Conservation (phyloP, 2,329 filamentous ascomycete species). For the Phyllosticta citriasiana region DNA sequence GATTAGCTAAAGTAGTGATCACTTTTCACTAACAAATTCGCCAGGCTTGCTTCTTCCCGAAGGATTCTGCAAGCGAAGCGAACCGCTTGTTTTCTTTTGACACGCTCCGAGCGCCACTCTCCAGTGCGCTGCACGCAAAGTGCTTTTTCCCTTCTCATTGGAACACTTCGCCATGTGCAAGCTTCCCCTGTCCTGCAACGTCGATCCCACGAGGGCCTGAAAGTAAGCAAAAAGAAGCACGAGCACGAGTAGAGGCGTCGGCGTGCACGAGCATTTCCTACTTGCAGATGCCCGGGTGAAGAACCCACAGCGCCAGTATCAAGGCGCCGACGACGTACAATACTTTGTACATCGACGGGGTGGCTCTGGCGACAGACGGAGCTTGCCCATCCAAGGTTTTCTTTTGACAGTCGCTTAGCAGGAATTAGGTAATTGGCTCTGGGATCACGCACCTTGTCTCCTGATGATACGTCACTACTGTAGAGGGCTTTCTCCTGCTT, state of each 20-base stretch:
- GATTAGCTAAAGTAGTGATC: background rate
- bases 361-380: background rate
- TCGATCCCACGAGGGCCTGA: background rate
- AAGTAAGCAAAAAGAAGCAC: background rate
- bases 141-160: background rate
- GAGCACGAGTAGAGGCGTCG: background rate
- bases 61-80: background rate
- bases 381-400: background rate
- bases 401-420: background rate
- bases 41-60: background rate
- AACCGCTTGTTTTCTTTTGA: background rate
- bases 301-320: constrained; percentile 2
- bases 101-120: background rate
- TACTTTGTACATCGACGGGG: background rate
- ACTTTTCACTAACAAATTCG: background rate
- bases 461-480: background rate
- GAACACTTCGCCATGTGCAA: background rate
- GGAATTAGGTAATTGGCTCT: background rate
- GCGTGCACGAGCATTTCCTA: background rate
- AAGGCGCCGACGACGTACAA: background rate
- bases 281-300: background rate
- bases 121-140: background rate
- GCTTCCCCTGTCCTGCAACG: background rate
- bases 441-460: background rate
- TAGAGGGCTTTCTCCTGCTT: background rate